Evolutionary conservation across 306 rosid genomes (phyloP).

Genomic region (Arachis stenosperma): DNA sequence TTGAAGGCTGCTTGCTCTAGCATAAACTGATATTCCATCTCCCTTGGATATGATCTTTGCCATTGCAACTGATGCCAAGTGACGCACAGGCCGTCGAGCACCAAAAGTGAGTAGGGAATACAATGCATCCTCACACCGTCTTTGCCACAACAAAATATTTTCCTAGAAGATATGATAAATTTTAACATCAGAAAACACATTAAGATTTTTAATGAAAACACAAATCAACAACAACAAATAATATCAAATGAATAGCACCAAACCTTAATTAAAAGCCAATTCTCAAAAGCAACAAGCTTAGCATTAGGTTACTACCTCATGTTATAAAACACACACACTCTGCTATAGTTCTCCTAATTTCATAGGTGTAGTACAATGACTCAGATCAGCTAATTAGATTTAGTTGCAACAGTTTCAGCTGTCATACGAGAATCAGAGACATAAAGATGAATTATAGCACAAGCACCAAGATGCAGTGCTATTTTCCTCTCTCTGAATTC

Average conservation of each 20-base stretch:
- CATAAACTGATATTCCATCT: slow-evolving; percentile 86
- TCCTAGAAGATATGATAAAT: slow-evolving; percentile 57
- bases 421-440: neutral
- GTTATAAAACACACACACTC: neutral
- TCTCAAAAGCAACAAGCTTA: slow-evolving; percentile 7
- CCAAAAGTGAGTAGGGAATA: slow-evolving; percentile 83
- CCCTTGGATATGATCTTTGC: slow-evolving; percentile 85
- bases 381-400: neutral
- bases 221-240: neutral
- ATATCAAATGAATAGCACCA: slow-evolving; percentile 15
- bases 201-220: slow-evolving; percentile 21
- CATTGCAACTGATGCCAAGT: slow-evolving; percentile 93
- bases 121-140: slow-evolving; percentile 94
- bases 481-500: neutral
- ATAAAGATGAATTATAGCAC: neutral
- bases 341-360: neutral
- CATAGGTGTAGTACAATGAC: neutral
- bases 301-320: slow-evolving; percentile 1
- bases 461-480: neutral
- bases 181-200: slow-evolving; percentile 12
- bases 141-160: slow-evolving; percentile 86
- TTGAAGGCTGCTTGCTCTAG: slow-evolving; percentile 94
- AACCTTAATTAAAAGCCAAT: slow-evolving; percentile 16
- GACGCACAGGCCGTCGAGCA: slow-evolving; percentile 95
- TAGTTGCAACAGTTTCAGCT: neutral